Evolutionary conservation across 1,284 basidiomycete species (phyloP), one percentile per base, ranked within the genome.

Genomic region (Flammula alnicola): DNA sequence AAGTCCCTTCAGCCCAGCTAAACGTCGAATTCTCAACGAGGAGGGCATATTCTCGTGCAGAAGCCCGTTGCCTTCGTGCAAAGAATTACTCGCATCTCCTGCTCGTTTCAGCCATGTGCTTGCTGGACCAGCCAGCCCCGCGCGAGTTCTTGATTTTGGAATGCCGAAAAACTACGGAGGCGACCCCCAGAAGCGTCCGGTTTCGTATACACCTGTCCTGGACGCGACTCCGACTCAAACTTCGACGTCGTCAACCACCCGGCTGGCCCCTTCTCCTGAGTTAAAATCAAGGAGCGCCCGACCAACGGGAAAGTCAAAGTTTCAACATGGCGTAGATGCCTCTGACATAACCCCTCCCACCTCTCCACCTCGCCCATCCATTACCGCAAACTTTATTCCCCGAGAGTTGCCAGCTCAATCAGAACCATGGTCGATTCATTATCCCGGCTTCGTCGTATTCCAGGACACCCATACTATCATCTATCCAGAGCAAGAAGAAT

Each of bases 391-490:
- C 17, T 49, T 66, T 43, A 60, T 76, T 45, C 70, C 75, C 17
- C 79, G 76, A 49, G 73, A 72, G 47, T 65, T 75, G 25, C 77
- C 75, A 12, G 70, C 72, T 12, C 71, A 70, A 17, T 65, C 70
- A 33, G 77, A 86, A 60, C 77, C 77, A 5, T 74, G 78, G 40
- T 88, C 86, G 8, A 70, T 76, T 27, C 88, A 90, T 60, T 88
- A 87, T 63, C 88, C 88, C 7, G 87, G 88, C 12, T 91, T 91
- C 59, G 68, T 73, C 45, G 74, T 90, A 36, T 76, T 79, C 62
- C 76, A 70, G 56, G 86, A 89, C 62, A 60, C 71, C 9, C 71
- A 78, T 58, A 63, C 72, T 46, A 43, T 65, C 30, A 53, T 73
- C 19, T 67, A 68, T 10, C 52, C 19, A 23, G n/a, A 12, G 12